Conservation (phyloP, 805 yeast genomes). For the Candida sanyiensis region DNA sequence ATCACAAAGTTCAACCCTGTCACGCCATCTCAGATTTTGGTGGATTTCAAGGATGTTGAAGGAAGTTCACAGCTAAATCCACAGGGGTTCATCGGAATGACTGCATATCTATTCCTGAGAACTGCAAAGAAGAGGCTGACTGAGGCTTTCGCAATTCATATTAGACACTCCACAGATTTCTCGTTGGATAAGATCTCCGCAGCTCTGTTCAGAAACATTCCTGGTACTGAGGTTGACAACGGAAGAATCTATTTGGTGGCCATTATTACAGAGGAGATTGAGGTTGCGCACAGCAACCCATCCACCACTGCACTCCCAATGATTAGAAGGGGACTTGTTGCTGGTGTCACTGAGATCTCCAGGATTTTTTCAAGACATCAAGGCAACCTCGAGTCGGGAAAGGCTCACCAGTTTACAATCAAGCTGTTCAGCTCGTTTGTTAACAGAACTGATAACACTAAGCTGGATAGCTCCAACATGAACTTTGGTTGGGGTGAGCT, state of each 20-base stretch:
- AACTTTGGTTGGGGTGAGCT: constrained; percentile 89
- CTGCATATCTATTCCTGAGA: constrained; percentile 67
- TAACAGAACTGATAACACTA: constrained; percentile 30
- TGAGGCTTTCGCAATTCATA: constrained; percentile 71
- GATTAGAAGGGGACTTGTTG: constrained; percentile 76
- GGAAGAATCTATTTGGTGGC: constrained; percentile 73
- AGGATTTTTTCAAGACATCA: constrained; percentile 64
- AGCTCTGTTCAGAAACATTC: constrained; percentile 73
- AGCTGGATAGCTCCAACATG: constrained; percentile 31
- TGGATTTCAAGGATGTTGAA: constrained; percentile 69
- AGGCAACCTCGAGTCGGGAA: constrained; percentile 55
- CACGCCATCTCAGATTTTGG: constrained; percentile 55
- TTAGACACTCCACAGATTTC: constrained; percentile 51
- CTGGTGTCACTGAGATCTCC: constrained; percentile 82
- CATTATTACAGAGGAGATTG: constrained; percentile 63
- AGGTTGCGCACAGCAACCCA: constrained; percentile 32
- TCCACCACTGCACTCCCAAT: constrained; percentile 24
- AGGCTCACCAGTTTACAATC: constrained; percentile 64
- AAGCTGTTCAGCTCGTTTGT: constrained; percentile 68
- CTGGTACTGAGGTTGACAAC: constrained; percentile 56
- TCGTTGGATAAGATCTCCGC: constrained; percentile 67
- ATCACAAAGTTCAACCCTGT: constrained; percentile 43
- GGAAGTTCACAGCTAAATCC: constrained; percentile 56
- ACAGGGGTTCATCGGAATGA: constrained; percentile 63
- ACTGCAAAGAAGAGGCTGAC: constrained; percentile 59